Evolutionary conservation across 257 asterid genomes (phyloP).

Genomic region (Solanum rostratum): DNA sequence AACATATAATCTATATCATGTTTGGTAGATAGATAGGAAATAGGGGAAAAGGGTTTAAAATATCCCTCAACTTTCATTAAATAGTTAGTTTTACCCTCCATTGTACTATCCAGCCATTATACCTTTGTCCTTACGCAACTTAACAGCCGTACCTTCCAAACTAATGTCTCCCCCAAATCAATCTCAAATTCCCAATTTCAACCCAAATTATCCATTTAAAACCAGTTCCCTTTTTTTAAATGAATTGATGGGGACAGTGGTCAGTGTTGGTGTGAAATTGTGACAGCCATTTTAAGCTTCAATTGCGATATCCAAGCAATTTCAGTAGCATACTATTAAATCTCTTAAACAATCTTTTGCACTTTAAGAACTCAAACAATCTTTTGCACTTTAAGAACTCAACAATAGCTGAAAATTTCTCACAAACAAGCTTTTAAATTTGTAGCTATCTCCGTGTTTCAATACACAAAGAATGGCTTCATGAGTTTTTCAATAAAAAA

Average conservation of each 20-base stretch:
- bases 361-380: not conserved
- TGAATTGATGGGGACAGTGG: too few species aligned
- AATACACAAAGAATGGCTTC: not conserved
- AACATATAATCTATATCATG: not conserved
- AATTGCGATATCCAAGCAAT: not conserved
- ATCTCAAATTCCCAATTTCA: not conserved
- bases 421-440: not conserved
- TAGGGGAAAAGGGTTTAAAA: not conserved
- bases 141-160: not conserved
- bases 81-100: not conserved
- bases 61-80: not conserved
- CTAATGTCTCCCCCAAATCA: not conserved
- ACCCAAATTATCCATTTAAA: not conserved
- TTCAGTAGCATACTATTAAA: not conserved
- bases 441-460: not conserved
- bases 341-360: not conserved
- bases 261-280: not conserved
- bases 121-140: not conserved
- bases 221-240: not conserved
- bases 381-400: not conserved
- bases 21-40: too few species aligned
- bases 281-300: not conserved
- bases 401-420: not conserved
- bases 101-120: not conserved
- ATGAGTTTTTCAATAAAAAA: not conserved